Evolutionary conservation across 495 filamentous ascomycete species (phyloP), one percentile per base, ranked within the genome.

Genomic region (Annulohypoxylon nitens): DNA sequence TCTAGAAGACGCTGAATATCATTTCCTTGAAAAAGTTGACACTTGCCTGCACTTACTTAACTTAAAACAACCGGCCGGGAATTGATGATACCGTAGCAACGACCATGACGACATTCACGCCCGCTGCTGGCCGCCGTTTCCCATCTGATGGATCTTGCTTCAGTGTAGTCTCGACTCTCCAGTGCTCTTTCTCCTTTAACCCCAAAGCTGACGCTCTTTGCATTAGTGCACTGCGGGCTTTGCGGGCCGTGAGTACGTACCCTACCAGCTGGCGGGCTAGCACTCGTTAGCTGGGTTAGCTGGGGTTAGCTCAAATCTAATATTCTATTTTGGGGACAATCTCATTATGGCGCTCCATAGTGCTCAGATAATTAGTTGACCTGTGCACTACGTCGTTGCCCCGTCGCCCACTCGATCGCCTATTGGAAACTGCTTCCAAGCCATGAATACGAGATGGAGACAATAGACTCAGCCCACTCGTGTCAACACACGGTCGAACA

Each of bases 401-500:
- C 20, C 34, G 53, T 45, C 53, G 53, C 47, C 68, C 26, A 59
- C 55, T 62, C 4, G 58, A 30, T 26, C 39, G 50, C 34, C 10
- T 43, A 59, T n/a, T 51, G 41, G 37, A 64, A 20, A 30, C 10
- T 16, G 4, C 51, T 68, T 39, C 64, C 54, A 67, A 47, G 58
- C n/a, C 45, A 23, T 23, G 36, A 70, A 70, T 70, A 70, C 68
- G 68, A 70, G 68, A 70, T 70, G 61, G 51, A 30, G 60, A 55
- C 16, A 33, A 4, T 68, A 37, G 48, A 10, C 69, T 66, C 61
- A 59, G 61, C 61, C 69, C 62, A 64, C 39, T 39, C 16, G 39
- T 48, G 47, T 55, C 58, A 34, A 48, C 18, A 47, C 20, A 30
- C 30, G 43, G 33, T 58, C 23, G 16, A 4, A 16, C 18, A 50